Conservation (phyloP, 352 stramenopile genomes). For the Phytopythium boreale region DNA sequence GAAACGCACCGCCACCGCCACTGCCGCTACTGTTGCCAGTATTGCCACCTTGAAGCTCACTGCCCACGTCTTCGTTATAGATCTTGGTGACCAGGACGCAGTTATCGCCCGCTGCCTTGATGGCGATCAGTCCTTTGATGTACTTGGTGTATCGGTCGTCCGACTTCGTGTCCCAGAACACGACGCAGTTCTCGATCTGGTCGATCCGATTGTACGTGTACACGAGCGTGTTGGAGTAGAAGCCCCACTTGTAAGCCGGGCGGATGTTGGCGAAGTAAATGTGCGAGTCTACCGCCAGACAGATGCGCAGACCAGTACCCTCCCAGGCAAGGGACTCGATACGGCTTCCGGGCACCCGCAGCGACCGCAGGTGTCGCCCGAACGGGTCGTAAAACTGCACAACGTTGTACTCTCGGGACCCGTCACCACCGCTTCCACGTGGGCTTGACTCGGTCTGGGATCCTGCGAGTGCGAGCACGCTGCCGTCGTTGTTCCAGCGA, state of each 20-base stretch:
- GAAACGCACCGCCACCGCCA: constrained; percentile 24
- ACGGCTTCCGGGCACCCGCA: constrained; percentile 84
- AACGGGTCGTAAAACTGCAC: constrained; percentile 93
- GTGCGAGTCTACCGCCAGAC: constrained; percentile 91
- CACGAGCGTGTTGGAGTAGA: constrained; percentile 87
- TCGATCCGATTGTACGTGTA: constrained; percentile 91
- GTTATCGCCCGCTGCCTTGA: constrained; percentile 85
- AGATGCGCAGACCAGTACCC: constrained; percentile 87
- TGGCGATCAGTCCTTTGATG: constrained; percentile 70
- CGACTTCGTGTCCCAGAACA: constrained; percentile 91
- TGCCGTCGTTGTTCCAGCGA: constrained; percentile 92
- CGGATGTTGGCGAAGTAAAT: constrained; percentile 97
- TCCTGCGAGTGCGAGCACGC: constrained; percentile 84
- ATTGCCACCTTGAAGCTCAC: constrained; percentile 20
- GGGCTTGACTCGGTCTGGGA: constrained; percentile 40
- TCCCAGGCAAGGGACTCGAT: constrained; percentile 92
- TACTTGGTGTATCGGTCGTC: constrained; percentile 86
- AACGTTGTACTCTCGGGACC: constrained; percentile 64
- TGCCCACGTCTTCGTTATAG: constrained; percentile 66
- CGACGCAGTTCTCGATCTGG: constrained; percentile 84
- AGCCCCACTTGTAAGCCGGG: constrained; percentile 90
- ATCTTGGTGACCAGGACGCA: constrained; percentile 85
- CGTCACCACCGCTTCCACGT: constrained; percentile 21
- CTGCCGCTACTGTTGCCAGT: constrained; percentile 12
- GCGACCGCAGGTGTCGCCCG: constrained; percentile 78